Evolutionary conservation across 179 eudicot species (phyloP), one percentile per base, ranked within the genome.

Genomic region (Monotropa hypopitys): DNA sequence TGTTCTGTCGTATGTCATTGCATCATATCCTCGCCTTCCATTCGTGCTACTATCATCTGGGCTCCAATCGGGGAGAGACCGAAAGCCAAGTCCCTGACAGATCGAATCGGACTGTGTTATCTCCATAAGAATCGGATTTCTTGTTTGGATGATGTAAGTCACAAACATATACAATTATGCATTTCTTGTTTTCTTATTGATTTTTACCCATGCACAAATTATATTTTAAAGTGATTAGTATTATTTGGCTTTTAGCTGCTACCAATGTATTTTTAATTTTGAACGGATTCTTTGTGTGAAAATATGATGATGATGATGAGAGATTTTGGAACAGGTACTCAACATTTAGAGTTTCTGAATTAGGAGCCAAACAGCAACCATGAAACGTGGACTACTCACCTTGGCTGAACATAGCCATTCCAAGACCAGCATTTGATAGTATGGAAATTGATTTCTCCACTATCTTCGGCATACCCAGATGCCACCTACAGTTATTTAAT

Each of bases 81-180:
- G 32, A 67, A 72, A 45, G 62, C 81, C 63, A 81, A 88, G 70
- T 68, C 82, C 21, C 88, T 86, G 42, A 76, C 50, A 10, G 86
- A 84, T 83, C 86, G 87, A 54, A 83, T 88, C 4, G 89, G 88
- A 49, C 80, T 88, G 28, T 88, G 88, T 75, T 88, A 84, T 68
- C 67, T 88, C 33, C 11, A 28, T 30, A 72, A 57, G n/a, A 75
- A 84, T 73, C 84, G 86, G 57, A 65, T 57, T 43, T 82, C 90
- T n/a, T 53, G 79, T 80, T 67, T 80, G 11, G 85, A 81, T 54
- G 87, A 86, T 84, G 90, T 86, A 69, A n/a, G n/a, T n/a, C n/a
- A n/a, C n/a, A n/a, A n/a, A n/a, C n/a, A n/a, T n/a, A n/a, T n/a
- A n/a, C n/a, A n/a, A n/a, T n/a, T n/a, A n/a, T n/a, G n/a, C 62